Conservation (phyloP, 2,329 filamentous ascomycete genomes). For the Aureobasidium vineae region DNA sequence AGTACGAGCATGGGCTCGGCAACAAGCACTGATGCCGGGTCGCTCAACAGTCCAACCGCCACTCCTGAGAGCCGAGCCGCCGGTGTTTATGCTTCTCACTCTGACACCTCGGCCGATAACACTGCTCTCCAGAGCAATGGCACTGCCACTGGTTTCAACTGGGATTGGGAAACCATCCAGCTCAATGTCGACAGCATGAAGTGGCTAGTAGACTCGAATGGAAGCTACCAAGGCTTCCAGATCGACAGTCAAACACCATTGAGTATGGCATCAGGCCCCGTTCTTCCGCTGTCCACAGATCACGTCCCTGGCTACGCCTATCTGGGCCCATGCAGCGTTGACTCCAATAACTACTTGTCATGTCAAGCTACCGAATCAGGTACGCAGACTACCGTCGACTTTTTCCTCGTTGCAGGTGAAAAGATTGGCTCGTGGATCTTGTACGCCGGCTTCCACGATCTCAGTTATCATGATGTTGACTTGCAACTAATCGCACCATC, state of each 20-base stretch:
- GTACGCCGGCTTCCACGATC: conserved; percentile 15
- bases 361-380: neutral
- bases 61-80: neutral
- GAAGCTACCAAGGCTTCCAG: neutral
- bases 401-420: conserved; percentile 15
- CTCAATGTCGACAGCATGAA: neutral
- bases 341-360: neutral
- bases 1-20: neutral
- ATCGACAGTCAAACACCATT: neutral
- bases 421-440: conserved; percentile 1
- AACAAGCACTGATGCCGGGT: neutral
- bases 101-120: neutral
- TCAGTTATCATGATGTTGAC: neutral
- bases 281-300: neutral
- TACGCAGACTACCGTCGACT: neutral
- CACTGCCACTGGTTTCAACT: conserved; percentile 4
- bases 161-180: neutral
- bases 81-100: conserved; percentile 17
- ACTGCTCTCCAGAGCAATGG: conserved; percentile 17
- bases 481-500: neutral
- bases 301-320: neutral
- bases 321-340: neutral
- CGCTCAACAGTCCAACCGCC: neutral
- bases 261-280: neutral
- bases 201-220: conserved; percentile 1